phyloP scores from a whole-genome alignment of 108 stramenopile genomes.

The Fragilaria crotonensis region DNA sequence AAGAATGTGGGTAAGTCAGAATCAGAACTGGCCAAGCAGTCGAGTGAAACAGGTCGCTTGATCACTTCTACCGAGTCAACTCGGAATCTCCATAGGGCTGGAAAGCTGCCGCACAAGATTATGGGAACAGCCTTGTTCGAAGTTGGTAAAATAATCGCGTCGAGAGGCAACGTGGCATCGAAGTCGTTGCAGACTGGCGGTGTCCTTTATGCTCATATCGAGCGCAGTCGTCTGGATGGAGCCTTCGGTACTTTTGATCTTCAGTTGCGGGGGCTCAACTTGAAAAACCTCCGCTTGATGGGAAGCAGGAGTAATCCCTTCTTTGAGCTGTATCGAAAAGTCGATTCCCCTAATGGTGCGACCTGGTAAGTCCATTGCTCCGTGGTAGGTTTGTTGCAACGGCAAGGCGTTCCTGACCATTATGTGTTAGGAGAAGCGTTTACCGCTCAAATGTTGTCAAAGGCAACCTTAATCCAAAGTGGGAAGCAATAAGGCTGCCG shows the following conservation, averaged over 20 bases:
- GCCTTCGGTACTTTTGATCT: conserved; percentile 13
- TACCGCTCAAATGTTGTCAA: conserved; percentile 61
- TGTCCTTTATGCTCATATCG: conserved; percentile 52
- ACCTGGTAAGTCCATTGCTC: conserved; percentile 33
- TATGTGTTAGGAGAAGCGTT: conserved; percentile 42
- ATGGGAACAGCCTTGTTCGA: conserved; percentile 78
- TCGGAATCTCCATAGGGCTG: conserved; percentile 19
- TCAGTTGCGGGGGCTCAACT: conserved; percentile 44
- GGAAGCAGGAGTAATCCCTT: conserved; percentile 75
- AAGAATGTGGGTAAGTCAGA: conserved; percentile 30
- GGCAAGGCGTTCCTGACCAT: background rate
- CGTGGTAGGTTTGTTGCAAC: conserved; percentile 8
- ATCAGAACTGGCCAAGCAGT: conserved; percentile 30
- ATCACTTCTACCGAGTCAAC: conserved; percentile 28
- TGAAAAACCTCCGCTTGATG: conserved; percentile 55
- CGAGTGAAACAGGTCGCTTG: conserved; percentile 22
- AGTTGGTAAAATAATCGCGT: conserved; percentile 63
- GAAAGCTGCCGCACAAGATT: conserved; percentile 36
- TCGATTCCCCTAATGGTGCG: conserved; percentile 60
- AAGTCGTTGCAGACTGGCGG: conserved; percentile 69
- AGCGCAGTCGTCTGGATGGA: conserved; percentile 30
- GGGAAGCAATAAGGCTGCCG: conserved; percentile 54
- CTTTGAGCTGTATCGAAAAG: conserved; percentile 57
- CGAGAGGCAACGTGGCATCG: conserved; percentile 54
- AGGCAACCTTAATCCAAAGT: conserved; percentile 56